Conservation (phyloP, 2,329 filamentous ascomycete species). For the Aureobasidium sp. region DNA sequence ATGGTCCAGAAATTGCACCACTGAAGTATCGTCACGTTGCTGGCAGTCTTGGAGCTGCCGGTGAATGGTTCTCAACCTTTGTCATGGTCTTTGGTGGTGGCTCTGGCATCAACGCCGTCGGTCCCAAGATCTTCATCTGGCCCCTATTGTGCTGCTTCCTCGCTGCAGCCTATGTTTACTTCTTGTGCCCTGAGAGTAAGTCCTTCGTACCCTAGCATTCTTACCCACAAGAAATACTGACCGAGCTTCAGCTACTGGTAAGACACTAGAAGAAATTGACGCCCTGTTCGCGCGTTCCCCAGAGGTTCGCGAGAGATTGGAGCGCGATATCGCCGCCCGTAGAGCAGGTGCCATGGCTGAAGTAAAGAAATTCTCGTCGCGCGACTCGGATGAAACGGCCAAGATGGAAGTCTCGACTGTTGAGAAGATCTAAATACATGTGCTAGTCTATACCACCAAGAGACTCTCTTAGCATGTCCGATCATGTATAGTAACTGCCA, state of each 20-base stretch:
- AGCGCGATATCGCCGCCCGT: neutral
- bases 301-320: conserved; percentile 8
- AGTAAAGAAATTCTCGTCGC: neutral
- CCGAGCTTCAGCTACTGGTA: conserved; percentile 12
- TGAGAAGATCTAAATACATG: neutral
- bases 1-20: conserved; percentile 33
- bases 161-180: conserved; percentile 23
- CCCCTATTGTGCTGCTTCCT: conserved; percentile 28
- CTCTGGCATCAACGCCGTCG: conserved; percentile 29
- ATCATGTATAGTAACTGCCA: too few relatives aligned
- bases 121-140: conserved; percentile 35
- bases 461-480: too few relatives aligned
- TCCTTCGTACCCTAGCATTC: neutral
- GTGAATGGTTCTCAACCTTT: conserved; percentile 33
- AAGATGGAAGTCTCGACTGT: neutral
- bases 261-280: conserved; percentile 21
- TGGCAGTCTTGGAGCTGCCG: conserved; percentile 30
- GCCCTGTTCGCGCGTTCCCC: conserved; percentile 18
- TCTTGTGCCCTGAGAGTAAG: conserved; percentile 22
- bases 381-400: neutral
- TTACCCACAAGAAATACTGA: neutral
- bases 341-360: neutral
- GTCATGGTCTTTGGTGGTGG: conserved; percentile 32
- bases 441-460: too few relatives aligned
- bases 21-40: conserved; percentile 32